Base-by-base conservation (phyloP, 257 asterid genomes). In the Ocimum tenuiflorum region DNA sequence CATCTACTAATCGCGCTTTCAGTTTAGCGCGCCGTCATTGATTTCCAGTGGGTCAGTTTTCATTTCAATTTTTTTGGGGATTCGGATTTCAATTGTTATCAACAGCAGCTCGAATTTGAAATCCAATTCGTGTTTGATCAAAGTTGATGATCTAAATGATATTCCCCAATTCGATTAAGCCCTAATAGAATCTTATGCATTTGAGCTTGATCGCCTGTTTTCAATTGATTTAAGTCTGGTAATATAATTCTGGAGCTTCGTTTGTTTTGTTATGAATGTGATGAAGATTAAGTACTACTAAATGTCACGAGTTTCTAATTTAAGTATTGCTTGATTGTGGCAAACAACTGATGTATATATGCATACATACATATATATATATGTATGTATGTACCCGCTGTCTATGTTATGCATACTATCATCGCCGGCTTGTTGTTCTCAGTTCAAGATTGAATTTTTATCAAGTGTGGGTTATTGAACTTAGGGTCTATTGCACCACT, bases 131-230 rank as follows among this genome's bases (percentile, higher is more conserved):
- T 18, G 41, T 33, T 57, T 65, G 24, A 23, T 69, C 49, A 10
- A n/a, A 45, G 17, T 41, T 57, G 68, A 55, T 60, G 43, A 39
- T 27, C 60, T 0, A 24, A 75, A 43, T 61, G 70, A 22, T 65
- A 69, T 81, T 53, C 76, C 81, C 82, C 71, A 63, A 76, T 70
- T 63, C 50, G 69, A 59, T 67, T 33, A 52, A 78, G 64, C 67
- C 78, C 75, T 67, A 70, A 49, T 8, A n/a, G 36, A 45, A 59
- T 60, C 65, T 61, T 42, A 5, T 14, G 7, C 38, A 45, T 35
- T 13, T 54, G 54, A 12, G 55, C 23, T 75, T 43, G 60, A 67
- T 73, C 42, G 41, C 9, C 42, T 65, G 3, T 48, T 50, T 58
- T 17, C 27, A 31, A 10, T 52, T 70, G 71, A 49, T 49, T 74